Percentiles rank a stretch among this genome's conserved stretches.
Evolutionary conservation across 306 rosid species (phyloP).

Genomic region (Fagus sylvatica): DNA sequence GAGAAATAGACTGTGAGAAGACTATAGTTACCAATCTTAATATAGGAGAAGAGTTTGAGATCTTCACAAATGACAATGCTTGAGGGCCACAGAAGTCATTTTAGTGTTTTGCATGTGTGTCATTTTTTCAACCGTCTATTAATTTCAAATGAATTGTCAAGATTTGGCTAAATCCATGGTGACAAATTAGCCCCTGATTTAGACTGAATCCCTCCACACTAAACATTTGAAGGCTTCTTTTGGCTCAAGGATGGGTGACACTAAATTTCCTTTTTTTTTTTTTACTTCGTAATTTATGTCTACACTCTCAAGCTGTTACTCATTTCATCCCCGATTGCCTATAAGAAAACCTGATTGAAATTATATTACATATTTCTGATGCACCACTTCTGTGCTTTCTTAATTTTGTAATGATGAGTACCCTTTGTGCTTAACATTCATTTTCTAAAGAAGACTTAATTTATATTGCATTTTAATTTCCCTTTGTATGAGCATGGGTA

Average conservation of each 20-base stretch:
- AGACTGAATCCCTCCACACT: neutral
- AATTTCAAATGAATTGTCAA: neutral
- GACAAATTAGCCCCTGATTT: neutral
- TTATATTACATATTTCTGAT: neutral
- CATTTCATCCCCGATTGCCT: neutral
- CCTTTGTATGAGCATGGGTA: conserved; percentile 2
- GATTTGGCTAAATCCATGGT: neutral
- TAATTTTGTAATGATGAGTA: neutral
- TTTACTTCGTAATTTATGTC: neutral
- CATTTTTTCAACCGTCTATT: neutral
- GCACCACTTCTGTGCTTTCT: neutral
- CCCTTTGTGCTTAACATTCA: neutral
- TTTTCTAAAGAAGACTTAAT: neutral
- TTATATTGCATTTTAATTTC: conserved; percentile 7
- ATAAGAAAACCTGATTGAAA: neutral
- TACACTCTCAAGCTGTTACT: neutral
- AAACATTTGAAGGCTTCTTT: neutral
- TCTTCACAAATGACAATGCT: no score
- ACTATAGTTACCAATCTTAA: no score
- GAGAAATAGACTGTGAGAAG: no score
- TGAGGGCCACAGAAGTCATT: no score
- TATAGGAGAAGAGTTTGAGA: no score
- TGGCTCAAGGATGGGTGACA: neutral
- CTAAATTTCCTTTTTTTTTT: neutral
- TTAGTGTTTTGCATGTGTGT: no score